Evolutionary conservation across 2,329 filamentous ascomycete genomes (phyloP), one percentile per base, ranked within the genome.

Genomic region (Colletotrichum sp.): DNA sequence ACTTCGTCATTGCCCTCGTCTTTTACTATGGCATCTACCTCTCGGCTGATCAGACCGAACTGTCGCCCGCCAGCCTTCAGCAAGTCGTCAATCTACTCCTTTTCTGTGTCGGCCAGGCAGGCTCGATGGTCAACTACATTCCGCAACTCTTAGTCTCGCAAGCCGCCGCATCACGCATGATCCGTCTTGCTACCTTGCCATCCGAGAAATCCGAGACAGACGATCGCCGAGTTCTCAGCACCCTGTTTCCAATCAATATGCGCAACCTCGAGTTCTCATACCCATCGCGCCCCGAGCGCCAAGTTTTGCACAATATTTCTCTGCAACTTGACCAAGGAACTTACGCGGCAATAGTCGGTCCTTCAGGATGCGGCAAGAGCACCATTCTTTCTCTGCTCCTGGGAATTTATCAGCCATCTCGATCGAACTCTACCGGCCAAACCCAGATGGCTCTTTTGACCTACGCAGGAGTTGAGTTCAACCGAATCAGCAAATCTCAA

Each of bases 331-430:
- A 87, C 2, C 83, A 89, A 0, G 92, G 93, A 26, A 91, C 90
- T 6, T 94, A 91, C 78, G 93, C 93, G 0, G 95, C 95, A 4
- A 91, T 98, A 24, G 95, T 97, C 3, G 96, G 96, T 1, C 86
- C 91, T 1, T 98, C 96, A 0, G 96, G 97, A 0, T 95, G 94
- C n/a, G 96, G 97, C 1, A 98, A 99, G 85, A 96, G 94, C 16
- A 98, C 96, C 0, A 88, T 98, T 43, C 89, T 94, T 1, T 91
- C 94, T 0, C 85, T 98, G 0, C 87, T 98, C 0, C 85, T 97
- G 6, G 91, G 93, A 1, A 87, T 98, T 0, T 95, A 97, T 78
- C 78, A 83, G 3, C 88, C 89, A 1, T 36, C 72, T 36, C 64
- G 30, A 48, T 21, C 34, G 30, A 58, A 67, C 60, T 9, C 68